Conservation (phyloP, 257 asterid genomes). For the Petunia secreta region DNA sequence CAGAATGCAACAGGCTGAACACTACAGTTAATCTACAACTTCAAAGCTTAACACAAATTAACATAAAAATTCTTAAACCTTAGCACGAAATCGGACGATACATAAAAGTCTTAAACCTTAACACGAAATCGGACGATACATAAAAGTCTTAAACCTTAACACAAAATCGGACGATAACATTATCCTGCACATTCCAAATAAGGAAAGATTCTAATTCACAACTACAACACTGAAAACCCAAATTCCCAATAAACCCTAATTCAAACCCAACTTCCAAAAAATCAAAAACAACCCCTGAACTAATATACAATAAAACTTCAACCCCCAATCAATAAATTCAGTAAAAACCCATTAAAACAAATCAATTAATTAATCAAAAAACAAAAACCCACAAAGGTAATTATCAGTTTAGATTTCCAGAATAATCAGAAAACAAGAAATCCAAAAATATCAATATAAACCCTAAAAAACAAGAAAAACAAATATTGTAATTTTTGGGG, state of each 20-base stretch:
- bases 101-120: neutral
- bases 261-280: conserved; percentile 15
- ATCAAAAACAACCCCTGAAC: neutral
- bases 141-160: neutral
- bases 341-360: conserved; percentile 6
- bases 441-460: conserved; percentile 20
- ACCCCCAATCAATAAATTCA: conserved; percentile 7
- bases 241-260: conserved; percentile 26
- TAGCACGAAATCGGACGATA: neutral
- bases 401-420: neutral
- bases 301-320: neutral
- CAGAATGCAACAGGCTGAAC: neutral
- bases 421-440: neutral
- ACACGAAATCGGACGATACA: too few relatives aligned
- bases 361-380: conserved; percentile 15
- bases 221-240: neutral
- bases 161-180: too few relatives aligned
- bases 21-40: neutral
- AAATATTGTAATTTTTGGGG: neutral
- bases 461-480: conserved; percentile 1
- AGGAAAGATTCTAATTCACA: neutral
- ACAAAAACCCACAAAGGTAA: conserved; percentile 1
- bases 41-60: neutral
- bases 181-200: neutral
- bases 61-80: neutral